A percentile compares a stretch with the other conserved stretches of the same genome.
These are phyloP conservation scores for Mallotus repandus DNA, from an alignment of 441 rosid species.

Conservation along the genomic window DNA sequence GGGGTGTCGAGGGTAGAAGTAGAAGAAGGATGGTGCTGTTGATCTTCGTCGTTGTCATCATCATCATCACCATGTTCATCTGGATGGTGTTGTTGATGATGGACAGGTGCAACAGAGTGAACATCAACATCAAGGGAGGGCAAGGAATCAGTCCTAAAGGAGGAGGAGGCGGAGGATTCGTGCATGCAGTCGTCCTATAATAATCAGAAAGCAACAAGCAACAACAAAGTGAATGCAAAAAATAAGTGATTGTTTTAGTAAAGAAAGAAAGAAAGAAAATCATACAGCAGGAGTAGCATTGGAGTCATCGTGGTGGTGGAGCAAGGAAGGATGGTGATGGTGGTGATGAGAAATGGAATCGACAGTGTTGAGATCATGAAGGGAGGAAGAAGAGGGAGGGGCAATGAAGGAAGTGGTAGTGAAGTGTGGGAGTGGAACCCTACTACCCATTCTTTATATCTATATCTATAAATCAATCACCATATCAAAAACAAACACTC, in stretches of 20 bases:
- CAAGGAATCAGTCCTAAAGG: slow-evolving; percentile 54
- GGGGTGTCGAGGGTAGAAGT: too few species aligned
- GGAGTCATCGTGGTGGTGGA: too few species aligned
- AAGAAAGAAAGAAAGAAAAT: not conserved
- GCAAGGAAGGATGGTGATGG: not conserved
- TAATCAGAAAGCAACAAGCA: not conserved
- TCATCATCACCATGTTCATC: not conserved
- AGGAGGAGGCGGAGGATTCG: slow-evolving; percentile 25
- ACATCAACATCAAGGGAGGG: slow-evolving; percentile 38
- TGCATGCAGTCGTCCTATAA: slow-evolving; percentile 62
- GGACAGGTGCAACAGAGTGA: slow-evolving; percentile 38
- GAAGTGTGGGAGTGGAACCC: slow-evolving; percentile 76
- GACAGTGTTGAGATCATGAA: slow-evolving; percentile 75
- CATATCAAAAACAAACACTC: too few species aligned
- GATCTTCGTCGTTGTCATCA: slow-evolving; percentile 47
- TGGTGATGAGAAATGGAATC: slow-evolving; percentile 29
- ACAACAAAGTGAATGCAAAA: not conserved
- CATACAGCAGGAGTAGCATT: slow-evolving; percentile 13
- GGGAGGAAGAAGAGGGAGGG: slow-evolving; percentile 29
- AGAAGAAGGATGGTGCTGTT: not conserved
- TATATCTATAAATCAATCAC: too few species aligned
- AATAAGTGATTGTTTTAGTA: too few species aligned
- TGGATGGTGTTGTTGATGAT: too few species aligned
- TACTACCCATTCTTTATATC: slow-evolving; percentile 60
- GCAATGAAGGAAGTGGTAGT: slow-evolving; percentile 59